Percentiles rank a stretch among this genome's conserved stretches.
phyloP scores from a whole-genome alignment of 768 basidiomycete genomes.

The Russula griseocarnosa region DNA sequence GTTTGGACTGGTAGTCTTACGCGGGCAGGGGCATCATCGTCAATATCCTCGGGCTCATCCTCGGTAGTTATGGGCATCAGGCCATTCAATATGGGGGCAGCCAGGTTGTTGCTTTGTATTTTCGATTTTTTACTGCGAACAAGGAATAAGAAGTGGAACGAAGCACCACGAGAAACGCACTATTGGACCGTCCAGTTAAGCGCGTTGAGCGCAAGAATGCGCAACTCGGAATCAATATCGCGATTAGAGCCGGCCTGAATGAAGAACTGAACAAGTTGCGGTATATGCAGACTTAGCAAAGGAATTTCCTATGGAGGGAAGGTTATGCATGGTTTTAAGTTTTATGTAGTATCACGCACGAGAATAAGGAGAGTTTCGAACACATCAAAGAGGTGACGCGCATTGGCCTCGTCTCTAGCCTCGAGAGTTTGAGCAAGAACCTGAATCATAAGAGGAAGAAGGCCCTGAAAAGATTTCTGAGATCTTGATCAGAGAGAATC shows the following conservation, averaged over 20 bases:
- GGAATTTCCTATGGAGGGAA: conserved; percentile 71
- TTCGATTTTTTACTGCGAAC: conserved; percentile 86
- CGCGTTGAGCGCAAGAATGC: conserved; percentile 87
- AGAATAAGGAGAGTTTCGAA: conserved; percentile 94
- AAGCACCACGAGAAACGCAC: conserved; percentile 41
- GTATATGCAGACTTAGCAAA: conserved; percentile 83
- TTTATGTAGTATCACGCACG: conserved; percentile 41
- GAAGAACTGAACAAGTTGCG: conserved; percentile 84
- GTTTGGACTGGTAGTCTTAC: conserved; percentile 43
- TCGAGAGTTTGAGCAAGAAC: conserved; percentile 85
- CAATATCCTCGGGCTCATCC: conserved; percentile 88
- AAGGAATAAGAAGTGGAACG: conserved; percentile 19
- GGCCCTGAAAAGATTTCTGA: conserved; percentile 80
- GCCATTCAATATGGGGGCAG: conserved; percentile 79
- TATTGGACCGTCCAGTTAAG: conserved; percentile 98
- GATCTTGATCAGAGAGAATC: conserved; percentile 7
- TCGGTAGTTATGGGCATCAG: conserved; percentile 94
- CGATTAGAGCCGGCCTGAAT: conserved; percentile 78
- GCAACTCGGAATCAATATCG: conserved; percentile 69
- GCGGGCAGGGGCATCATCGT: conserved; percentile 88
- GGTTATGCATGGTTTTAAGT: conserved; percentile 11
- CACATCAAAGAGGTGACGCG: conserved; percentile 90
- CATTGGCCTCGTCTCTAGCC: conserved; percentile 70
- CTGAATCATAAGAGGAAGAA: conserved; percentile 83
- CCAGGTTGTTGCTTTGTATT: conserved; percentile 81